Evolutionary conservation across 768 basidiomycete genomes (phyloP).

Genomic region (Cystoderma amianthinum): DNA sequence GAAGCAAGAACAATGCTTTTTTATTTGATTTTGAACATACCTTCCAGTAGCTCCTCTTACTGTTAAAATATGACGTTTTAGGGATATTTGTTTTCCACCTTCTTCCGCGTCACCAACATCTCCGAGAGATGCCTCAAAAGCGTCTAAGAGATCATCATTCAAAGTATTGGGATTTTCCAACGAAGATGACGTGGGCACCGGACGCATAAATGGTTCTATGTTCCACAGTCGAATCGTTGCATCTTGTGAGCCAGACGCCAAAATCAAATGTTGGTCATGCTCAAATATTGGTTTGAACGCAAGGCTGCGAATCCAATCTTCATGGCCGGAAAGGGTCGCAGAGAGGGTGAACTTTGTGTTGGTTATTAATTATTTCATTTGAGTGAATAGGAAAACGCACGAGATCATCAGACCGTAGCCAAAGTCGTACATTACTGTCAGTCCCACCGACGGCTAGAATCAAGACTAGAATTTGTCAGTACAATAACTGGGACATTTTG

Average conservation of each 20-base stretch:
- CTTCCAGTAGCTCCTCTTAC: constrained; percentile 41
- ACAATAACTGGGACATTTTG: constrained; percentile 6
- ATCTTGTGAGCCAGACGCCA: constrained; percentile 96
- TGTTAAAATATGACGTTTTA: constrained; percentile 77
- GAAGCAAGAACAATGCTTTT: background rate
- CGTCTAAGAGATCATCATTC: constrained; percentile 76
- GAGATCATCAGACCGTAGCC: constrained; percentile 52
- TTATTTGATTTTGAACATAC: constrained; percentile 19
- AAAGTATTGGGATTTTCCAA: constrained; percentile 19
- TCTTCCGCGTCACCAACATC: constrained; percentile 69
- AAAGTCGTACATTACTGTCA: constrained; percentile 72
- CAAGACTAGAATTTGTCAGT: constrained; percentile 28
- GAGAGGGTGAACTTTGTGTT: constrained; percentile 48
- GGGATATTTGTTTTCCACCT: constrained; percentile 79
- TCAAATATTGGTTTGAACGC: constrained; percentile 43
- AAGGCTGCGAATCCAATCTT: constrained; percentile 91
- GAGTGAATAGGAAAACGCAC: constrained; percentile 2
- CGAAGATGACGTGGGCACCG: constrained; percentile 9
- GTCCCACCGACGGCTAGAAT: constrained; percentile 85
- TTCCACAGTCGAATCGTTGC: constrained; percentile 91
- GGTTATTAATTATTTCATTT: constrained; percentile 2
- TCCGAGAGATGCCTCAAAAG: constrained; percentile 78
- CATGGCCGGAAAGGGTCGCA: constrained; percentile 70
- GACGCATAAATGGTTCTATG: constrained; percentile 46
- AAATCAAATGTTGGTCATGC: constrained; percentile 41